Evolutionary conservation across 192 early-diverging fungal genomes (phyloP), one percentile per base, ranked within the genome.

Genomic region (Coemansia sp.): DNA sequence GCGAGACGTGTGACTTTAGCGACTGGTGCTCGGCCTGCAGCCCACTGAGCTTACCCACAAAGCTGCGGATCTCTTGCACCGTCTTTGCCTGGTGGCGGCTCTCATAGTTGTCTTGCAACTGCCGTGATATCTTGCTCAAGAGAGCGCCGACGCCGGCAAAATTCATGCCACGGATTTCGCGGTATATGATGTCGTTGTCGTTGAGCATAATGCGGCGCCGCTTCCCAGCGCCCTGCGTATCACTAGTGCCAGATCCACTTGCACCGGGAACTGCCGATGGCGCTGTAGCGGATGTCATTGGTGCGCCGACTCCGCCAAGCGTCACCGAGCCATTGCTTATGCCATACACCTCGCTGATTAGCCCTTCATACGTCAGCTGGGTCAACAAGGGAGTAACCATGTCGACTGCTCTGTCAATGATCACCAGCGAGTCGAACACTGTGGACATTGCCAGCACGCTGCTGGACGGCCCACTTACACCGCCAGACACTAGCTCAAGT

Each of bases 291-390:
- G 48, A 15, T 34, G 19, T 26, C 12, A 17, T n/a, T 1, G 27
- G 17, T 26, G 12, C 53, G 34, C 19, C 38, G 37, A 21, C 42
- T 38, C 34, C 42, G 36, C 58, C 54, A 21, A 68, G 50, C 14
- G 66, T 40, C 43, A 81, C 54, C 0, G 65, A 62, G 17, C 78
- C 72, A 63, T 75, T 80, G 26, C 76, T 70, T 36, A 98, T 95
- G 6, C 90, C 88, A 63, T 91, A 94, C 8, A 90, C 83, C 70
- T 98, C 97, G 74, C 97, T 95, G 60, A 99, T 87, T 19, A 99
- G 80, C 4, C 97, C 97, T 77, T 98, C 92, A 72, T 98, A 99
- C 0, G 97, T 98, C 57, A 98, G 81, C 70, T 95, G 93, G 0
- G 94, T 99, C 63, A 93, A 90, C 32, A 99, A 73, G 8, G 94